A percentile compares a stretch with the other conserved stretches of the same genome.
Evolutionary conservation across 768 basidiomycete species (phyloP).

Genomic region (Tubosaeta sp.): DNA sequence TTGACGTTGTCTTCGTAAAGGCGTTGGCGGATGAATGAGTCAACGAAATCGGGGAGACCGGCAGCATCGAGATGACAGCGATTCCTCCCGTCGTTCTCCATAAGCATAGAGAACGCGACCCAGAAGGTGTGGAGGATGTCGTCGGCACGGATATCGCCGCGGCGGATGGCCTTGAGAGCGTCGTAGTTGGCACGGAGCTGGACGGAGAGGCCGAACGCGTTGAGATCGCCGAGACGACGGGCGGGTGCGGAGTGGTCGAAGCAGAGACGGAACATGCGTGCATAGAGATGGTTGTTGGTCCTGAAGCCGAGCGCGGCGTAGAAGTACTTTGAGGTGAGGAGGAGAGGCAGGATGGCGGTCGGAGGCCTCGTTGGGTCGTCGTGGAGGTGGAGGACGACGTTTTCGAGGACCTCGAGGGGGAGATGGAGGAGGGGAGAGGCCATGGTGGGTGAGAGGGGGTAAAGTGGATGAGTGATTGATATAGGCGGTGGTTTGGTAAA

Average conservation of each 20-base stretch:
- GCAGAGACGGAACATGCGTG: slow-evolving; percentile 48
- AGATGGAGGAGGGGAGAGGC: slow-evolving; percentile 30
- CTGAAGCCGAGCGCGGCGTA: slow-evolving; percentile 31
- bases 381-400: slow-evolving; percentile 46
- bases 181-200: slow-evolving; percentile 39
- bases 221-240: slow-evolving; percentile 47
- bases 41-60: slow-evolving; percentile 44
- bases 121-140: slow-evolving; percentile 36
- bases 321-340: slow-evolving; percentile 40
- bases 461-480: slow-evolving; percentile 4
- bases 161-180: slow-evolving; percentile 30
- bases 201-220: slow-evolving; percentile 32
- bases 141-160: slow-evolving; percentile 31
- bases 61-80: slow-evolving; percentile 51
- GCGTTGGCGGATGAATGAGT: slow-evolving; percentile 40
- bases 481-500: slow-evolving; percentile 12
- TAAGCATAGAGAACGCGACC: slow-evolving; percentile 50
- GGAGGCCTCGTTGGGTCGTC: slow-evolving; percentile 26
- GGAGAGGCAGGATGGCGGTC: slow-evolving; percentile 42
- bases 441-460: slow-evolving; percentile 15
- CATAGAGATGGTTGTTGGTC: slow-evolving; percentile 39
- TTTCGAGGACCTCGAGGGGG: slow-evolving; percentile 44
- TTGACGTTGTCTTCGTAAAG: slow-evolving; percentile 40
- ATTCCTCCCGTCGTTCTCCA: slow-evolving; percentile 69
- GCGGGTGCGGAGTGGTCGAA: slow-evolving; percentile 53